Evolutionary conservation across 129 eudicot genomes (phyloP).

Genomic region (Flaveria bidentis): DNA sequence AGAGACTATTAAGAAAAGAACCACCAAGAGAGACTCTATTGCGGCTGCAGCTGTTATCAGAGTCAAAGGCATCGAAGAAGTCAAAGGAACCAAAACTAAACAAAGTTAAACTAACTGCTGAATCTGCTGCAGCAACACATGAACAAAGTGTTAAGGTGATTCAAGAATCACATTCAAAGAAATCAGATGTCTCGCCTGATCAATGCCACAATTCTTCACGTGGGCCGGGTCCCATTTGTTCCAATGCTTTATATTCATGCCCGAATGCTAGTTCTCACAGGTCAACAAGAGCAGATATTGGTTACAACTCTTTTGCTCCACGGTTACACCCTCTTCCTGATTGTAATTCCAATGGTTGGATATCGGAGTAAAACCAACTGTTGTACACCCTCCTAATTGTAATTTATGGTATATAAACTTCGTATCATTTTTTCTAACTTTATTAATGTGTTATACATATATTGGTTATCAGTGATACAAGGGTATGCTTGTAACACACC

Average conservation of each 20-base stretch:
- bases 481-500: too few species aligned
- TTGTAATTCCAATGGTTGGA: constrained; percentile 26
- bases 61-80: constrained; percentile 28
- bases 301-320: constrained; percentile 27
- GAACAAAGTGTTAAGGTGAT: constrained; percentile 17
- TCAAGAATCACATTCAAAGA: constrained; percentile 26
- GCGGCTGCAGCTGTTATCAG: constrained; percentile 19
- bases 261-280: neutral
- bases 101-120: neutral
- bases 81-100: constrained; percentile 32
- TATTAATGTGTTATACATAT: neutral
- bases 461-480: neutral
- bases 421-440: neutral
- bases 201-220: constrained; percentile 26
- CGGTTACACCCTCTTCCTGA: constrained; percentile 28
- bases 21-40: neutral
- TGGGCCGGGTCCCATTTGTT: constrained; percentile 26
- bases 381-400: neutral
- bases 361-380: constrained; percentile 10
- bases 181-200: constrained; percentile 20
- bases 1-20: neutral
- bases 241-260: constrained; percentile 15
- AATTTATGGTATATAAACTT: neutral
- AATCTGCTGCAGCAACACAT: constrained; percentile 12
- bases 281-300: constrained; percentile 22